Evolutionary conservation across 2,329 filamentous ascomycete species (phyloP), one percentile per base, ranked within the genome.

Genomic region (Pyrenochaeta sp.): DNA sequence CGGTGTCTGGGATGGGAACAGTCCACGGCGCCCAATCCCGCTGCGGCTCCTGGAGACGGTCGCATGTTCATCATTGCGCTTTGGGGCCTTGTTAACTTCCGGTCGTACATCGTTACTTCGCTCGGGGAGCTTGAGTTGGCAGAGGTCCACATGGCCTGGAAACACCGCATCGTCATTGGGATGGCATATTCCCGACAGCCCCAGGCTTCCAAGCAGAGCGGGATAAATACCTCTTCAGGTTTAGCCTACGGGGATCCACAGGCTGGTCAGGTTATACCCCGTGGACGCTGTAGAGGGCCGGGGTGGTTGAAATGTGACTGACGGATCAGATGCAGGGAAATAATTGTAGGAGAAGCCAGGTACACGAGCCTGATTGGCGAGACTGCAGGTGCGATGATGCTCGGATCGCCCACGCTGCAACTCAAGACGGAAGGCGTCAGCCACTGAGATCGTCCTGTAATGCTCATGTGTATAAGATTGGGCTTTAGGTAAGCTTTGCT

Each of bases 301-400:
- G n/a, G n/a, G n/a, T n/a, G n/a, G n/a, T n/a, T n/a, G n/a, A n/a
- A n/a, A n/a, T n/a, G n/a, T n/a, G n/a, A n/a, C n/a, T n/a, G 30
- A 32, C 26, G 40, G 38, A 38, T 47, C 23, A 41, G 35, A 47
- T 48, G 55, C 54, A 61, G 55, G 58, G 60, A 31, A 28, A 31
- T 6, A 30, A 24, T 48, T 35, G 29, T n/a, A 47, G 37, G 34
- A 19, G 30, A 30, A 49, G 43, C 56, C 65, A 70, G 67, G 67
- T 67, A 70, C 67, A 38, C 18, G 10, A 9, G 10, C 17, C 23
- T 65, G 58, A 67, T 68, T 68, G 57, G 65, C n/a, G 27, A 35
- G n/a, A 9, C 6, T 27, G 49, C 51, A 51, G 46, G 46, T 35
- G 32, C 42, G 48, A 67, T 65, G 62, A 67, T 67, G 62, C 48